These are phyloP conservation scores for Sclerotinia glacialis DNA, from an alignment of 2,329 filamentous ascomycete species.

Conservation along the genomic window DNA sequence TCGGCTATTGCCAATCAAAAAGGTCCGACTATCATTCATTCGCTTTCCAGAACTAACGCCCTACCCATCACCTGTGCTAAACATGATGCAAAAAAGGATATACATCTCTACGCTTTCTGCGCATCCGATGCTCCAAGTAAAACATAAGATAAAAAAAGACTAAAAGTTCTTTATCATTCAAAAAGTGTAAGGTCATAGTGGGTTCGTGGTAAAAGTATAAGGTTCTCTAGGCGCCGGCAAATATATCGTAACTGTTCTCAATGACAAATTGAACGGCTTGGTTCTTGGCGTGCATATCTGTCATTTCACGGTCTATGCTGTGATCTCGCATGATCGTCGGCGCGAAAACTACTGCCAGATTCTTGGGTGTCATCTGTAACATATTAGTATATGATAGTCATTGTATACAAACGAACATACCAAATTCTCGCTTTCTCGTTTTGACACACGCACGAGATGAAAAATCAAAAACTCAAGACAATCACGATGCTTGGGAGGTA, in stretches of 20 bases:
- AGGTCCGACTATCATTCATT: slow-evolving; percentile 31
- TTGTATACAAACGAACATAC: slow-evolving; percentile 49
- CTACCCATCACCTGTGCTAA: slow-evolving; percentile 12
- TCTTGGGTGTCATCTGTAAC: slow-evolving; percentile 85
- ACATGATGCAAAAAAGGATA: slow-evolving; percentile 20
- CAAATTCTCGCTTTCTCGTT: slow-evolving; percentile 79
- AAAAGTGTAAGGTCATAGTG: slow-evolving; percentile 8
- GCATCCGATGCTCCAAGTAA: not conserved
- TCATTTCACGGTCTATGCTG: slow-evolving; percentile 90
- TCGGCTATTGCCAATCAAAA: slow-evolving; percentile 15
- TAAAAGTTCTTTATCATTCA: slow-evolving; percentile 20
- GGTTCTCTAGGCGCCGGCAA: slow-evolving; percentile 43
- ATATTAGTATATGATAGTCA: slow-evolving; percentile 31
- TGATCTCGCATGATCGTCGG: slow-evolving; percentile 94
- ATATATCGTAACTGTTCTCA: slow-evolving; percentile 82
- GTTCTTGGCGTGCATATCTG: slow-evolving; percentile 92
- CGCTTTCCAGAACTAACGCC: slow-evolving; percentile 18
- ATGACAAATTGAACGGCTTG: slow-evolving; percentile 88
- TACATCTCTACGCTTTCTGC: slow-evolving; percentile 13
- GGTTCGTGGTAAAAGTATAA: slow-evolving; percentile 1
- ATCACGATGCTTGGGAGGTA: slow-evolving; percentile 82
- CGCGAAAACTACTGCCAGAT: slow-evolving; percentile 93
- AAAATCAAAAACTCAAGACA: slow-evolving; percentile 92
- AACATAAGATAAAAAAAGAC: slow-evolving; percentile 17
- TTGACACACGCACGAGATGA: slow-evolving; percentile 83